These are phyloP conservation scores for Mycena leptocephala DNA, from an alignment of 768 basidiomycete species.

Conservation along the genomic window DNA sequence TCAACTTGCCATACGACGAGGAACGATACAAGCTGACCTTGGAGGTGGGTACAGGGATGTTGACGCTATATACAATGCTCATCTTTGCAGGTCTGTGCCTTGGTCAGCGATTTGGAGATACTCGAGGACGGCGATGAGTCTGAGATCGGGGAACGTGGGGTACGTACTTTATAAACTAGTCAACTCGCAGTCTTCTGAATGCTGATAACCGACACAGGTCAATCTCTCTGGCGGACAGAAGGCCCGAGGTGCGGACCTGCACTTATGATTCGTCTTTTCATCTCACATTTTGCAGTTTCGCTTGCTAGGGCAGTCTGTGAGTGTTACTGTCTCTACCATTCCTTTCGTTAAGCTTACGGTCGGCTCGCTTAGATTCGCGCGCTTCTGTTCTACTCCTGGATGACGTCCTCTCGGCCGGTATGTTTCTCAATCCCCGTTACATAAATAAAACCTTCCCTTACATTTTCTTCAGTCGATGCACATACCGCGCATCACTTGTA, in stretches of 20 bases:
- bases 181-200: slow-evolving; percentile 7
- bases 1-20: slow-evolving; percentile 82
- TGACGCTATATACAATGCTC: background rate
- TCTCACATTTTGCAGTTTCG: slow-evolving; percentile 61
- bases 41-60: slow-evolving; percentile 66
- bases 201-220: slow-evolving; percentile 59
- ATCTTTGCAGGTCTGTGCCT: slow-evolving; percentile 64
- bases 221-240: slow-evolving; percentile 77
- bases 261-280: no score
- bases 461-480: background rate
- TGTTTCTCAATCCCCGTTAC: background rate
- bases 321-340: background rate
- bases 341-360: background rate
- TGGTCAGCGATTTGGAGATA: slow-evolving; percentile 84
- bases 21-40: slow-evolving; percentile 84
- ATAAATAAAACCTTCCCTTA: no score
- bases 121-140: slow-evolving; percentile 92
- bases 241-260: slow-evolving; percentile 75
- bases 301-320: slow-evolving; percentile 85
- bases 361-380: slow-evolving; percentile 68
- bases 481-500: slow-evolving; percentile 50
- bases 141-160: slow-evolving; percentile 92
- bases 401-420: no score
- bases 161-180: slow-evolving; percentile 49
- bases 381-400: slow-evolving; percentile 89